Evolutionary conservation across 2,329 filamentous ascomycete species (phyloP).

Genomic region (Sporothrix dimorphospora): DNA sequence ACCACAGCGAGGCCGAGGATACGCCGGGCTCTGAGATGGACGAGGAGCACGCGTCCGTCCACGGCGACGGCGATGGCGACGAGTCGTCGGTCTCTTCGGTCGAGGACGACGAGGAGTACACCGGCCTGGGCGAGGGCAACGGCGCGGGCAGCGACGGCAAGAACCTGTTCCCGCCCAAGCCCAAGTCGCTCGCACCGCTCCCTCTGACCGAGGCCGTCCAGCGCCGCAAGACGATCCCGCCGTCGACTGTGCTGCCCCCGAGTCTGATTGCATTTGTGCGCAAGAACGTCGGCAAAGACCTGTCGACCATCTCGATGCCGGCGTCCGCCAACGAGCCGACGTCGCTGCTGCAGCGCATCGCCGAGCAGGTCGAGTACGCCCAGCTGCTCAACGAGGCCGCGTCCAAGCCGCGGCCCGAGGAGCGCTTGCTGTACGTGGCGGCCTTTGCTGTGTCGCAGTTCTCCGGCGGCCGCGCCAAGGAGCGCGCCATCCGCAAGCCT

Average conservation of each 20-base stretch:
- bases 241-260: slow-evolving; percentile 78
- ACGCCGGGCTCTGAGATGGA: slow-evolving; percentile 57
- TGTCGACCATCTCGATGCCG: slow-evolving; percentile 96
- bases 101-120: slow-evolving; percentile 60
- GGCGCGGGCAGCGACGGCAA: slow-evolving; percentile 44
- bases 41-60: slow-evolving; percentile 56
- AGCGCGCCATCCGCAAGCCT: slow-evolving; percentile 90
- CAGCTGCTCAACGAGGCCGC: slow-evolving; percentile 78
- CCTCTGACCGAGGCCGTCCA: slow-evolving; percentile 68
- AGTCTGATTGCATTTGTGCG: slow-evolving; percentile 92
- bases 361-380: slow-evolving; percentile 91
- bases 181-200: slow-evolving; percentile 76
- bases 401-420: slow-evolving; percentile 59
- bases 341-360: slow-evolving; percentile 83
- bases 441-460: slow-evolving; percentile 91
- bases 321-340: slow-evolving; percentile 94
- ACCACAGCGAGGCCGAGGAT: slow-evolving; percentile 32
- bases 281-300: slow-evolving; percentile 97
- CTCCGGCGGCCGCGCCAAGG: slow-evolving; percentile 79
- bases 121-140: slow-evolving; percentile 33
- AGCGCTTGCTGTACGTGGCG: slow-evolving; percentile 81
- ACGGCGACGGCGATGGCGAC: slow-evolving; percentile 60
- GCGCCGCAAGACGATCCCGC: slow-evolving; percentile 70
- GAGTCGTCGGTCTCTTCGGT: slow-evolving; percentile 65
- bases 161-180: slow-evolving; percentile 71